Evolutionary conservation across 176 grass and related monocot genomes (phyloP).

Genomic region (Miscanthus lutarioriparius): DNA sequence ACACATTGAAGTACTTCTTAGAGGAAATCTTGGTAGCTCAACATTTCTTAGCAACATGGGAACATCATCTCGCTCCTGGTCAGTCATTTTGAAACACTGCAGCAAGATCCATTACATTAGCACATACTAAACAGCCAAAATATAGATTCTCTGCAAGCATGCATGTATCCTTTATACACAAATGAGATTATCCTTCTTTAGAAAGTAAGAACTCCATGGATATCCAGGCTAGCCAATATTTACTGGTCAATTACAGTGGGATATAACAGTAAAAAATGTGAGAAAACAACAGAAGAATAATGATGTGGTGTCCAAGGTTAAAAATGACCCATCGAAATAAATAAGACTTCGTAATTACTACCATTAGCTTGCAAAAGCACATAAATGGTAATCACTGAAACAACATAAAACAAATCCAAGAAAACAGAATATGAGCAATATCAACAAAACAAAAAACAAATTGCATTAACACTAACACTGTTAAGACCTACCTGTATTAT

Average conservation of each 20-base stretch:
- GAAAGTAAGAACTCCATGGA: not conserved
- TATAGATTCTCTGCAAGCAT: not conserved
- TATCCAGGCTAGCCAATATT: not conserved
- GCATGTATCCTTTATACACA: not conserved
- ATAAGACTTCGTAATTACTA: not conserved
- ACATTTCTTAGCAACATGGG: slow-evolving; percentile 69
- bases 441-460: not conserved
- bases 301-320: not conserved
- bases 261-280: not conserved
- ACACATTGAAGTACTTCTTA: slow-evolving; percentile 86
- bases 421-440: not conserved
- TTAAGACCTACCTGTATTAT: slow-evolving; percentile 8
- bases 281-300: not conserved
- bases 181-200: not conserved
- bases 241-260: not conserved
- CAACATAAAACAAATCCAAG: not conserved
- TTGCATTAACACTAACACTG: not conserved
- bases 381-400: not conserved
- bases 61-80: slow-evolving; percentile 66
- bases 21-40: slow-evolving; percentile 62
- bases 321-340: not conserved
- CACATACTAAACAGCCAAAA: not conserved
- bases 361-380: not conserved
- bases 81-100: slow-evolving; percentile 66
- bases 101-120: not conserved